Evolutionary conservation across 1,139 yeast genomes (phyloP), one percentile per base, ranked within the genome.

Genomic region (Scheffersomyces titani): DNA sequence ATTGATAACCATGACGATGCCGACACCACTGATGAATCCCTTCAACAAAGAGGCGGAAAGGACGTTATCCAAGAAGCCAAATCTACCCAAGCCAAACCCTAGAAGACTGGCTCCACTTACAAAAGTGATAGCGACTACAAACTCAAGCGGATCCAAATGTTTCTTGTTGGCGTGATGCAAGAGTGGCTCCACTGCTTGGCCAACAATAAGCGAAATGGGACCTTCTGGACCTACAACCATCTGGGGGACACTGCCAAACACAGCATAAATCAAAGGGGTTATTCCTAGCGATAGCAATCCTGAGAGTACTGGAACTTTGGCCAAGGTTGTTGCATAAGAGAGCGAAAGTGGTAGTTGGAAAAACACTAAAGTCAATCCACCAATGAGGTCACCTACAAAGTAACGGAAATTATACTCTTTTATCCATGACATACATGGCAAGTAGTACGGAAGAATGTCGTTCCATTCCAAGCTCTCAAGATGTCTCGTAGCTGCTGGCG

Each of bases 221-320:
- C 94, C 96, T 68, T 94, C 99, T 0, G 99, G 99, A 0, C 98
- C 98, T 6, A 93, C 97, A 55, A 93, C 89, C 97, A 94, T 90
- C 67, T 90, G 96, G 0, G 98, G 98, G 1, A 92, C 97, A 22
- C 97, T 88, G 0, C 99, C 98, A 67, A 93, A 83, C 1, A 93
- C 63, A 54, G 91, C 81, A 69, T 94, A 94, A 3, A 94, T 80
- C 52, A 93, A 75, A 0, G 98, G 98, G 0, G 97, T 88, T 3
- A 93, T 76, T 0, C 92, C 93, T 55, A 93, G 77, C 0, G 97
- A 93, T 62, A 87, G 83, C 11, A 94, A 78, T 0, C 98, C 99
- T 59, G 92, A 88, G 1, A 89, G 75, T 0, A 97, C 92, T 2
- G 97, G 97, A 1, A 92, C 96, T 68, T 90, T 92, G 1, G 98